Base-by-base conservation (phyloP, 129 eudicot genomes). In the Tagetes patula region DNA sequence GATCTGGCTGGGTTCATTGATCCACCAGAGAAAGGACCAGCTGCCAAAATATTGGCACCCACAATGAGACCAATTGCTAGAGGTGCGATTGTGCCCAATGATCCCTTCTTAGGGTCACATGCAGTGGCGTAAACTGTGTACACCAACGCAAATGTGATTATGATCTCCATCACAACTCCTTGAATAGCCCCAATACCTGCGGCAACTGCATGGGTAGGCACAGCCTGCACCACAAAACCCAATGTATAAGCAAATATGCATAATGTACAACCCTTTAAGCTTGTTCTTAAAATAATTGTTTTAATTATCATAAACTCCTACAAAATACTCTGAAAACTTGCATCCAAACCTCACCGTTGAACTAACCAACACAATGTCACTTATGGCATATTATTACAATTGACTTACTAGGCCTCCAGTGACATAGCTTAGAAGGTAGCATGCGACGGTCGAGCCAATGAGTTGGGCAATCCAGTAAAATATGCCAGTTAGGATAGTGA, bases 1-100 rank as follows among this genome's bases (percentile, higher is more conserved):
- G 91, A 86, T 9, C 96, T 78, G 55, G 92, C 96, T 0, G 96
- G 96, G 86, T 89, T 89, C 96, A 89, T 89, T n/a, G 96, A 89
- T 43, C 96, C 92, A 31, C 96, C 92, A 30, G 86, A 82, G 82
- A 89, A 86, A 1, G 96, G 88, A 7, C 92, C 96, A 4, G 96
- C 92, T 8, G 92, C 96, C 88, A 89, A 82, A 20, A 89, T 89
- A 71, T 89, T 89, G 69, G 96, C 96, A 14, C 96, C 96, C 38
- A 89, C 96, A 43, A 89, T 85, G 77, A 89, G 76, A 10, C 96
- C 96, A 76, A 87, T 89, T 52, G 96, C 96, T 59, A 87, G 78
- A n/a, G 86, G 87, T 41, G 87, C 89, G 30, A 79, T 79, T 32
- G 69, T 71, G 65, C 92, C 96, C 53, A 86, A 13, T 1, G 85